phyloP scores from a whole-genome alignment of 1,284 basidiomycete species.

The Porphyrellus sp. region DNA sequence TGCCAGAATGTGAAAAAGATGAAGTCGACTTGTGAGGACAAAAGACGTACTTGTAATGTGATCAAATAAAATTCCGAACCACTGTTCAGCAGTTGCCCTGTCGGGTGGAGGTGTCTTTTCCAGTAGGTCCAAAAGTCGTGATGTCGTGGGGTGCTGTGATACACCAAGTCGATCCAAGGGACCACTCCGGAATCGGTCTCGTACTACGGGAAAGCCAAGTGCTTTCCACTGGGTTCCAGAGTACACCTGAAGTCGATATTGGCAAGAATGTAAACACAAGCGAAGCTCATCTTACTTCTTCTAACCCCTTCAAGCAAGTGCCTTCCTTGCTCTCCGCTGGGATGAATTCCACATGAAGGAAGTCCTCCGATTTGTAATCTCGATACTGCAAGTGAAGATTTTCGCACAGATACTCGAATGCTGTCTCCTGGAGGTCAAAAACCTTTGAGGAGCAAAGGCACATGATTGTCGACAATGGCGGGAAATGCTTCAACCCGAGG shows the following conservation, averaged over 20 bases:
- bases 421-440: neutral
- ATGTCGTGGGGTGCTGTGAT: neutral
- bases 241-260: neutral
- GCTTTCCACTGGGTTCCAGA: neutral
- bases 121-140: neutral
- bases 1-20: neutral
- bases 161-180: neutral
- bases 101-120: neutral
- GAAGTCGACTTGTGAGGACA: too few relatives aligned
- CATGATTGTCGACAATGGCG: neutral
- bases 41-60: neutral
- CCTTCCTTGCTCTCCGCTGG: neutral
- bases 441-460: neutral
- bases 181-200: neutral
- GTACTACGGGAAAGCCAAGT: conserved; percentile 4
- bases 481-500: conserved; percentile 1
- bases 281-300: neutral
- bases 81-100: neutral
- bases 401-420: neutral
- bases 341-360: conserved; percentile 1
- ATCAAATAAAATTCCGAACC: conserved; percentile 3
- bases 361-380: neutral
- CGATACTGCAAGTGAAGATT: neutral
- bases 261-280: neutral
- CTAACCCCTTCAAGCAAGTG: neutral